These are phyloP conservation scores for Verticillium tricorpus DNA, from an alignment of 2,329 filamentous ascomycete species.

Conservation along the genomic window DNA sequence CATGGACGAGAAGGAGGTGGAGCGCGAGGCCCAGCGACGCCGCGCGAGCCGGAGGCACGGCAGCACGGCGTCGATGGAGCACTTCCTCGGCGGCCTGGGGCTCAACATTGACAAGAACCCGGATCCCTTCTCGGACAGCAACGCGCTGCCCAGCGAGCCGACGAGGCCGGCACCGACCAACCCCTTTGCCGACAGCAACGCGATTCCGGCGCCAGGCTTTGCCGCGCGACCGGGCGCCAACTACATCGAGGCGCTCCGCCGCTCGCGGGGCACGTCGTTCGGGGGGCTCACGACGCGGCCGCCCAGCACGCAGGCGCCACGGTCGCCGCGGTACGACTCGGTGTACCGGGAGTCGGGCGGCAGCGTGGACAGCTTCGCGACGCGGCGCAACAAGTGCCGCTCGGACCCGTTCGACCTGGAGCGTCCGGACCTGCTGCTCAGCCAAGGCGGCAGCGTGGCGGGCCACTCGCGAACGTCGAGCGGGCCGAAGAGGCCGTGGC, in stretches of 20 bases:
- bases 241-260: conserved; percentile 43
- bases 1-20: conserved; percentile 37
- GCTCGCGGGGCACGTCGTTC: conserved; percentile 44
- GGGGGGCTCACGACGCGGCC: conserved; percentile 19
- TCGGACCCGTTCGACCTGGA: conserved; percentile 65
- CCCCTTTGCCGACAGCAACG: conserved; percentile 47
- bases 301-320: conserved; percentile 17
- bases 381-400: conserved; percentile 51
- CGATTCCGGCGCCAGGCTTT: conserved; percentile 24
- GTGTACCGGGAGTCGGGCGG: conserved; percentile 35
- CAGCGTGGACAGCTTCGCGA: conserved; percentile 39
- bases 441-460: conserved; percentile 21
- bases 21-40: conserved; percentile 30
- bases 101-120: conserved; percentile 28
- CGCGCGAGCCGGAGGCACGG: conserved; percentile 22
- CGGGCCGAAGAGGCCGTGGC: conserved; percentile 18
- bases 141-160: conserved; percentile 32
- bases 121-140: conserved; percentile 46
- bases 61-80: conserved; percentile 29
- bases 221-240: conserved; percentile 28
- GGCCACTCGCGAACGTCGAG: conserved; percentile 12
- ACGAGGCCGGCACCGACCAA: conserved; percentile 35
- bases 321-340: conserved; percentile 25
- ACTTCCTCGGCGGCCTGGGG: conserved; percentile 34
- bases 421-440: conserved; percentile 38